Conservation (phyloP, 2,329 filamentous ascomycete genomes). For the Sclerotinia borealis region DNA sequence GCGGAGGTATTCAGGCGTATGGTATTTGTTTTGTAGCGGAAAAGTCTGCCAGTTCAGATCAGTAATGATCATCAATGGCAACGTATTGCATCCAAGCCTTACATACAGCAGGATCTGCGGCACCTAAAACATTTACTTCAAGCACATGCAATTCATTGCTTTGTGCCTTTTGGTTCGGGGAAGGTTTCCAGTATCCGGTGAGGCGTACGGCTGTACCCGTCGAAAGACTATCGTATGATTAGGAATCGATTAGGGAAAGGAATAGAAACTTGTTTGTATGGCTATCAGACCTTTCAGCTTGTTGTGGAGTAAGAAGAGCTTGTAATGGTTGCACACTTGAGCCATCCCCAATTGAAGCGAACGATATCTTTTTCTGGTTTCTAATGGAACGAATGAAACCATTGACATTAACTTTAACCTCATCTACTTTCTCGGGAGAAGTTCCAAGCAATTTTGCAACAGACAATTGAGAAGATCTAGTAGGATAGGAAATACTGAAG, state of each 20-base stretch:
- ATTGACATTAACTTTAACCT: constrained; percentile 58
- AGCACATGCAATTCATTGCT: constrained; percentile 75
- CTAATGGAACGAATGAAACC: constrained; percentile 81
- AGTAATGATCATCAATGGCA: constrained; percentile 12
- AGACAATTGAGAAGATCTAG: constrained; percentile 27
- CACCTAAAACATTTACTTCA: constrained; percentile 63
- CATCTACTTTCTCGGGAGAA: constrained; percentile 39
- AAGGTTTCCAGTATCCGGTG: constrained; percentile 69
- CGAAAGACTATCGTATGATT: constrained; percentile 54
- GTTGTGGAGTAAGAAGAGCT: constrained; percentile 30
- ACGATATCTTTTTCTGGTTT: constrained; percentile 77
- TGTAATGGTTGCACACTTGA: constrained; percentile 75
- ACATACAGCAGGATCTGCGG: constrained; percentile 72
- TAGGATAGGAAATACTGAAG: background rate
- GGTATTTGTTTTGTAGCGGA: constrained; percentile 95
- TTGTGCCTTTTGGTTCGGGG: constrained; percentile 59
- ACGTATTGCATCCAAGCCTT: constrained; percentile 15
- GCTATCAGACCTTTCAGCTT: constrained; percentile 21
- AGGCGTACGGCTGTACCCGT: constrained; percentile 76
- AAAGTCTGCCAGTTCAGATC: constrained; percentile 55
- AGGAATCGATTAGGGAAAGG: constrained; percentile 1
- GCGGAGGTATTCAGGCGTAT: constrained; percentile 81
- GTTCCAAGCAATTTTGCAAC: constrained; percentile 52
- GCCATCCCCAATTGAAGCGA: constrained; percentile 82
- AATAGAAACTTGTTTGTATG: constrained; percentile 7